These are phyloP conservation scores for Trypanosoma mega DNA, from an alignment of 208 protist species.

Conservation along the genomic window DNA sequence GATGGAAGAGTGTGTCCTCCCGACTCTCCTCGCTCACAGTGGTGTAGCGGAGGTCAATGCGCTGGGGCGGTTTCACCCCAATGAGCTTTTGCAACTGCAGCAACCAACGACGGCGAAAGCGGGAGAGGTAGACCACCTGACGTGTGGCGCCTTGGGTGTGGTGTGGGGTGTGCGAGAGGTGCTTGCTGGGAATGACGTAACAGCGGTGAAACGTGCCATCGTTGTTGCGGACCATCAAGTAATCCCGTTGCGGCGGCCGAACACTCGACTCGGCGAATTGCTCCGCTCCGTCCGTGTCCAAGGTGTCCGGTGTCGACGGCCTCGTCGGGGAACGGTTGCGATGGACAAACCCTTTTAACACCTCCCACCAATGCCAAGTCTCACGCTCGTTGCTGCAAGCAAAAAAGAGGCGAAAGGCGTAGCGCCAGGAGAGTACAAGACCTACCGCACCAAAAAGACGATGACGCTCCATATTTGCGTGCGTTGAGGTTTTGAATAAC, in stretches of 20 bases:
- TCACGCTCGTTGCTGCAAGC: slow-evolving; percentile 8
- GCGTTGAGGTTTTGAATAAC: too few relatives aligned
- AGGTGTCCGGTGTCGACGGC: too few relatives aligned
- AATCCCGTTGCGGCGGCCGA: neutral
- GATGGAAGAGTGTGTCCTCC: neutral
- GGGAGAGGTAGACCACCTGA: slow-evolving; percentile 18
- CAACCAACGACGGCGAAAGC: neutral
- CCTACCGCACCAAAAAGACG: slow-evolving; percentile 11
- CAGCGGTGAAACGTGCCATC: neutral
- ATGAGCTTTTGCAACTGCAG: neutral
- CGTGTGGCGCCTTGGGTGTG: neutral
- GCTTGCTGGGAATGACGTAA: slow-evolving; percentile 1
- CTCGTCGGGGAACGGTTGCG: too few relatives aligned
- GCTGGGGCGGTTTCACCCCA: neutral
- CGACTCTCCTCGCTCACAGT: slow-evolving; percentile 1
- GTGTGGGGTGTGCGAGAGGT: neutral
- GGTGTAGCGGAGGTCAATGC: slow-evolving; percentile 13
- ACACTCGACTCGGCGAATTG: too few relatives aligned
- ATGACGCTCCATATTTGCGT: neutral
- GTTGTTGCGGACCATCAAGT: neutral
- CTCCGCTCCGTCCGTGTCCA: too few relatives aligned
- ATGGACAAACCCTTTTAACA: neutral
- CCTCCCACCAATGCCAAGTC: neutral
- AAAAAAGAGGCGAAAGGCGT: slow-evolving; percentile 13
- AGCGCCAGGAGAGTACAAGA: slow-evolving; percentile 4